A percentile compares a stretch with the other conserved stretches of the same genome.
Conservation (phyloP, 208 protist genomes). For the Naegleria lovaniensis region DNA sequence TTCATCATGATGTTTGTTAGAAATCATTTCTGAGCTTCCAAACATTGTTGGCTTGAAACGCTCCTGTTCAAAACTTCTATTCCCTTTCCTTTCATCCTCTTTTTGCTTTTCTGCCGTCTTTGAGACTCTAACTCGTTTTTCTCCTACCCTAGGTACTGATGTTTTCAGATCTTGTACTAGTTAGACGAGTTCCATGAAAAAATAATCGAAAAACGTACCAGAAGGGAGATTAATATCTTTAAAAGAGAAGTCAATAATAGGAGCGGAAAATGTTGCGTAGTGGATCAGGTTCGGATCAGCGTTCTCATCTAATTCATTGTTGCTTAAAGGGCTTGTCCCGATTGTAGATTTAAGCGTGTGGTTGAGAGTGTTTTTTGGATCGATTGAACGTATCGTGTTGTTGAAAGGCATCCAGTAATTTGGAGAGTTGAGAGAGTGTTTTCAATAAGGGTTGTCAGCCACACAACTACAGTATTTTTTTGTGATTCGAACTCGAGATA, state of each 20-base stretch:
- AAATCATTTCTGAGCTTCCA: too few species aligned
- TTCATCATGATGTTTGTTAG: too few species aligned
- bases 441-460: too few species aligned
- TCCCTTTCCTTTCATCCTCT: not conserved
- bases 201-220: not conserved
- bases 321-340: too few species aligned
- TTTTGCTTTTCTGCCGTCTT: not conserved
- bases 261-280: not conserved
- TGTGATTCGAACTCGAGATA: too few species aligned
- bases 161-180: not conserved
- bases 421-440: too few species aligned
- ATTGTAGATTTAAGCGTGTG: not conserved
- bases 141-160: not conserved
- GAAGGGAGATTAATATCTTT: not conserved
- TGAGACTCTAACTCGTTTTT: not conserved
- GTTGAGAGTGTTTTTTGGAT: not conserved
- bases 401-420: too few species aligned
- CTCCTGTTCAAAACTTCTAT: not conserved
- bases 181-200: not conserved
- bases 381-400: not conserved
- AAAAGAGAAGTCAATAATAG: not conserved
- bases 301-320: too few species aligned
- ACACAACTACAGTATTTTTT: too few species aligned
- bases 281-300: not conserved
- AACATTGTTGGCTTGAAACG: too few species aligned